Conservation (phyloP, 2,329 filamentous ascomycete genomes). For the Alternaria arborescens region DNA sequence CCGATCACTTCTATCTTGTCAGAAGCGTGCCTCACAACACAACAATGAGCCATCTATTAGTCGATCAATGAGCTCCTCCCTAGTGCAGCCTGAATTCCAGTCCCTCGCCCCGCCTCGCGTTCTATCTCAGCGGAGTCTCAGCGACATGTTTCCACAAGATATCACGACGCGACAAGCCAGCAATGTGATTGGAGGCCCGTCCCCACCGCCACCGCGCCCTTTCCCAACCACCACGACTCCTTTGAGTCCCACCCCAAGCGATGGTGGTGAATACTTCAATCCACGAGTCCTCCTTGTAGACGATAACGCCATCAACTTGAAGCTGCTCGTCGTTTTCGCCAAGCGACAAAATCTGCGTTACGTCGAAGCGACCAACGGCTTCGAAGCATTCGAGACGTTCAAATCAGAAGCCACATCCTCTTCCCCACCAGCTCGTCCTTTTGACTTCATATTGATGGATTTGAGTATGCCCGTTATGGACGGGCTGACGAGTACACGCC, state of each 20-base stretch:
- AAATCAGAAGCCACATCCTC: constrained; percentile 28
- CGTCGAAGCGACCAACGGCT: constrained; percentile 43
- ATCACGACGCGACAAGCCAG: constrained; percentile 1
- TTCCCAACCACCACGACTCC: constrained; percentile 31
- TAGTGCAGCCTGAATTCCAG: constrained; percentile 15
- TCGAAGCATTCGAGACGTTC: constrained; percentile 41
- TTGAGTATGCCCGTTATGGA: constrained; percentile 49
- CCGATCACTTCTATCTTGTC: constrained; percentile 34
- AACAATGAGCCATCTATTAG: constrained; percentile 23
- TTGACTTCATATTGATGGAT: constrained; percentile 49
- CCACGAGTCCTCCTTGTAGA: constrained; percentile 46
- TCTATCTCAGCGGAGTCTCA: constrained; percentile 33
- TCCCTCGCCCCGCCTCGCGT: constrained; percentile 21
- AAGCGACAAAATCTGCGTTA: constrained; percentile 41
- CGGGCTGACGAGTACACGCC: constrained; percentile 49
- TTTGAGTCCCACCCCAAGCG: constrained; percentile 23
- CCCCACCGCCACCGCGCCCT: constrained; percentile 22
- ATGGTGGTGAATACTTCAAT: constrained; percentile 36
- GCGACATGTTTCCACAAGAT: constrained; percentile 28
- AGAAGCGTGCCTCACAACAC: constrained; percentile 28
- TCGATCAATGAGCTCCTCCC: constrained; percentile 26
- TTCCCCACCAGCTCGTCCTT: constrained; percentile 28
- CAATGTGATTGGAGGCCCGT: constrained; percentile 5
- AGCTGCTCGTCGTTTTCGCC: constrained; percentile 54
- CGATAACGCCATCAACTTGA: constrained; percentile 48